Evolutionary conservation across 306 rosid genomes (phyloP).

Genomic region (barrel medic (Medicago truncatula)): DNA sequence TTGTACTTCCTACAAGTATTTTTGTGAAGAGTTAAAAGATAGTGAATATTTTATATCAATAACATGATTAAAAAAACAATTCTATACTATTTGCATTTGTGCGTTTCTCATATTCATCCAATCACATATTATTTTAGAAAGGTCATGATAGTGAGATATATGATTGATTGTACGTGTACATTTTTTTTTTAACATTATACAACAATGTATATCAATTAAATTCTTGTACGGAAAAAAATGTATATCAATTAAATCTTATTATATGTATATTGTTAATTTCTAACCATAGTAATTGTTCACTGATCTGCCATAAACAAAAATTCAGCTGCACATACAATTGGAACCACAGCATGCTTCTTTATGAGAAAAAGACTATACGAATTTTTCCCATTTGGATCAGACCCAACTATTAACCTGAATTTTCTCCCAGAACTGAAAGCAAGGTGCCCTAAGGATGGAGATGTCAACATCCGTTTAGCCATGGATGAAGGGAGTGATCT

Average conservation of each 20-base stretch:
- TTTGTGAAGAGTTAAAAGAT: not conserved
- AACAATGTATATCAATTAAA: no score
- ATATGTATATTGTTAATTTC: not conserved
- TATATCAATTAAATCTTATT: no score
- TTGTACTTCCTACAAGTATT: not conserved
- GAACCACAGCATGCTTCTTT: conserved; percentile 95
- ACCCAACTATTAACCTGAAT: conserved; percentile 63
- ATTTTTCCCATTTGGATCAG: conserved; percentile 64
- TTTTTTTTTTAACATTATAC: no score
- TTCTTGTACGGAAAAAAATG: no score
- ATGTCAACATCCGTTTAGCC: conserved; percentile 54
- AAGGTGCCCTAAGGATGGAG: conserved; percentile 67
- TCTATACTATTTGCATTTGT: not conserved
- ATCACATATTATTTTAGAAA: no score
- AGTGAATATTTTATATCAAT: not conserved
- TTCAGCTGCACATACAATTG: conserved; percentile 90
- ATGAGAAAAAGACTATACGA: conserved; percentile 73
- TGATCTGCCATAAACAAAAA: no score
- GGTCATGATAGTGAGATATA: no score
- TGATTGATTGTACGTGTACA: no score
- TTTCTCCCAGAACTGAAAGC: conserved; percentile 52
- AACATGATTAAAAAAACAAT: not conserved
- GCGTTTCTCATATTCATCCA: no score
- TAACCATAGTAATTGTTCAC: not conserved
- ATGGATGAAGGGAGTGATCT: conserved; percentile 62